phyloP scores from a whole-genome alignment of 192 early-diverging fungal species.

The Powellomyces hirtus region DNA sequence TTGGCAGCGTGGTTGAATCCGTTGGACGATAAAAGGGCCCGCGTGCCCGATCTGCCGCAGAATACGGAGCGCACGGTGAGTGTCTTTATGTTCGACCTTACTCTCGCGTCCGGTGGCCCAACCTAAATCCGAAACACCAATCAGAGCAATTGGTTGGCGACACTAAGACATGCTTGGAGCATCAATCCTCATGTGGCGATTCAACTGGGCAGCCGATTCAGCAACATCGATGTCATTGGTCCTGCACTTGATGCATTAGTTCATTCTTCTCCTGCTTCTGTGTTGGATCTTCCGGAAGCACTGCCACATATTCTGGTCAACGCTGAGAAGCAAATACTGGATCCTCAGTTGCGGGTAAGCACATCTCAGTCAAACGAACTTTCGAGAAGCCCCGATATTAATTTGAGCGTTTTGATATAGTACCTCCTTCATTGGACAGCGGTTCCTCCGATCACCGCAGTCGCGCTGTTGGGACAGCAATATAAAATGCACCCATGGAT shows the following conservation, averaged over 20 bases:
- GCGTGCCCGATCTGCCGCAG: constrained; percentile 28
- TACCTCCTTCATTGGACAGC: constrained; percentile 84
- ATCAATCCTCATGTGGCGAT: constrained; percentile 80
- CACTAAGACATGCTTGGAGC: constrained; percentile 80
- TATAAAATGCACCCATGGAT: constrained; percentile 79
- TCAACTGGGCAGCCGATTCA: constrained; percentile 74
- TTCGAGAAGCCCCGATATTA: too few species aligned
- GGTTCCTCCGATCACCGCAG: constrained; percentile 86
- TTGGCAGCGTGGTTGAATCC: constrained; percentile 84
- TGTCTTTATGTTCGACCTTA: too few species aligned
- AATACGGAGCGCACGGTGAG: constrained; percentile 29
- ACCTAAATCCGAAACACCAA: constrained; percentile 41
- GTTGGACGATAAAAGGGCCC: constrained; percentile 46
- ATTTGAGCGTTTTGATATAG: too few species aligned
- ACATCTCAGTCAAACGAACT: too few species aligned
- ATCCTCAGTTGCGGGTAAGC: constrained; percentile 43
- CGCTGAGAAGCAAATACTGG: constrained; percentile 16
- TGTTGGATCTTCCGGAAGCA: constrained; percentile 70
- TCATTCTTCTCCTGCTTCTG: constrained; percentile 22
- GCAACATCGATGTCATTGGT: constrained; percentile 55
- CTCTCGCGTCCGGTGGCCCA: neutral
- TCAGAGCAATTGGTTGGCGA: constrained; percentile 73
- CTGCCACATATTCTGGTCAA: constrained; percentile 72
- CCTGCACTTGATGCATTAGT: constrained; percentile 50
- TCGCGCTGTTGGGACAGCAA: constrained; percentile 72